Evolutionary conservation across 78 protist species (phyloP).

Genomic region (Emiliania huxleyi): DNA sequence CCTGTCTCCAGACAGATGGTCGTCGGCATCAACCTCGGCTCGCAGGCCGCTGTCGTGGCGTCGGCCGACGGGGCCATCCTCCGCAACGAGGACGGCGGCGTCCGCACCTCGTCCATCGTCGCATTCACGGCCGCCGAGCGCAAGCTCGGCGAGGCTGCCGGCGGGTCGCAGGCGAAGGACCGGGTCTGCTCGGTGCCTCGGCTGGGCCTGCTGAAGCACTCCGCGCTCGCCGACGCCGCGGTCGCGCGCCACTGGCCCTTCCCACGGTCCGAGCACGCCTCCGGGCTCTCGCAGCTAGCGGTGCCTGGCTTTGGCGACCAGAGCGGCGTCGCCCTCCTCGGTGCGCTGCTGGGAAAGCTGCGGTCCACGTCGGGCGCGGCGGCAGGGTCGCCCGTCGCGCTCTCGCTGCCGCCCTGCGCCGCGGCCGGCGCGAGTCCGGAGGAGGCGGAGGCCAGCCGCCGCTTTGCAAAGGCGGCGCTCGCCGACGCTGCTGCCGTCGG

Average conservation of each 20-base stretch:
- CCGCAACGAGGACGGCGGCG: constrained; percentile 1
- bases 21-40: background rate
- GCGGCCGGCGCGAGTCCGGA: background rate
- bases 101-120: background rate
- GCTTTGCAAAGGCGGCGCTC: background rate
- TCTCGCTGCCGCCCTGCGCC: background rate
- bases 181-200: background rate
- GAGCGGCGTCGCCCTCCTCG: background rate
- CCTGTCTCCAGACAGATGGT: too few species aligned
- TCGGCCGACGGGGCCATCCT: background rate
- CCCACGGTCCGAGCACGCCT: background rate
- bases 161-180: background rate
- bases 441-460: background rate
- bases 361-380: background rate
- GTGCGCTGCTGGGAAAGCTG: background rate
- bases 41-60: background rate
- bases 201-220: background rate
- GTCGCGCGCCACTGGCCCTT: background rate
- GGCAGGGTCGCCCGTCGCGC: background rate
- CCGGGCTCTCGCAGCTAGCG: too few species aligned
- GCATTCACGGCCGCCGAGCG: background rate
- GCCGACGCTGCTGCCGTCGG: background rate
- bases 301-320: background rate
- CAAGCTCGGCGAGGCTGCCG: background rate
- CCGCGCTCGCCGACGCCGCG: background rate